Evolutionary conservation across 108 stramenopile species (phyloP), one percentile per base, ranked within the genome.

Genomic region (Nitzschia sp.): DNA sequence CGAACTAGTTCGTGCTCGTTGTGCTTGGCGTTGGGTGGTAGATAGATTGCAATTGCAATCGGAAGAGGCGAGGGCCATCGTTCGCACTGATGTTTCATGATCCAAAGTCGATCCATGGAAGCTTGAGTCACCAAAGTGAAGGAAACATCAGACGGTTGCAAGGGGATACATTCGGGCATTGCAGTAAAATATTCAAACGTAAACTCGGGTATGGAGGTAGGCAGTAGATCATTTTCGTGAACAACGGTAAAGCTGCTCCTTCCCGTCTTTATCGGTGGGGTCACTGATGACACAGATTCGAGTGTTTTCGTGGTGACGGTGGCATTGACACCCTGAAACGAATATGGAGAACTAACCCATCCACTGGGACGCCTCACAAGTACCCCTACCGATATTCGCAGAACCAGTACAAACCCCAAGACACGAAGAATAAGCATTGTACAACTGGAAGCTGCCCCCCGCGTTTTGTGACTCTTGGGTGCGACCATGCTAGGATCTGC

Each of bases 11-110:
- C 26, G 1, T 17, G 15, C 30, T 48, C 1, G 49, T 48, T 51
- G 27, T 26, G 49, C 0, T 29, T 26, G 11, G 49, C 30, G 28
- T 65, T 34, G 29, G 46, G 35, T 54, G 59, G 30, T 6, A 32
- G 60, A 54, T 46, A 46, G 36, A 85, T 57, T 25, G 66, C 83
- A 17, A 82, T 46, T 4, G 75, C 64, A 26, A 83, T 78, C 31
- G 79, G 82, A 5, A 27, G 28, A 25, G 46, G 31, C 35, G 51
- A n/a, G 8, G 47, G 61, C 86, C 86, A 87, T 27, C 83, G 83
- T 68, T 80, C 45, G 31, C 86, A 87, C 28, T 82, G 71, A 55
- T 77, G 72, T 62, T 82, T 35, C 49, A 87, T 76, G 80, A 87
- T 87, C 86, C 86, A 87, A 27, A 84, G 32, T 24, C 86, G 70